Base-by-base conservation (phyloP, 2,329 filamentous ascomycete genomes). In the Monosporascus sp. region DNA sequence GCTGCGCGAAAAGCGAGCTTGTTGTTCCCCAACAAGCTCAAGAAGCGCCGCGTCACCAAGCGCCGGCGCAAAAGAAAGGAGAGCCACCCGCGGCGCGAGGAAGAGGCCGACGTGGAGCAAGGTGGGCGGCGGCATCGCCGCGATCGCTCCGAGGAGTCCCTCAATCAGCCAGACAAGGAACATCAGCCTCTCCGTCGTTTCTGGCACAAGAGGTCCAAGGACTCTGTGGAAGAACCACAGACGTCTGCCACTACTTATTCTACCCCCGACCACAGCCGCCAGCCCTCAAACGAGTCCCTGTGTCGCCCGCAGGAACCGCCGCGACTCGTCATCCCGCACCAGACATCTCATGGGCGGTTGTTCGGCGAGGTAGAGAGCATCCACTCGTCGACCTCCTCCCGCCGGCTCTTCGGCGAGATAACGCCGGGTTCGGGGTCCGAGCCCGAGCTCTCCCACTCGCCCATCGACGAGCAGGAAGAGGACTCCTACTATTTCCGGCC, bases 11-110 rank as follows among this genome's bases (percentile, higher is more conserved):
- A 66, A 55, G 67, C 67, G 40, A 69, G 66, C 53, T 24, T 68
- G 27, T 56, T 56, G 41, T 61, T 61, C 51, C 59, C 67, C 24
- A 70, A 66, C 51, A 70, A 69, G 56, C 53, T 64, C 40, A 71
- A 71, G 63, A 73, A 66, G 59, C 63, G 66, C 9, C 65, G 64
- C 53, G 56, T 69, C 55, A 69, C 69, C 46, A 74, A 73, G 63
- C 66, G 60, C 24, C 65, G 66, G 38, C 66, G 64, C 47, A 65
- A 38, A 56, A 64, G 62, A 53, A 69, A 65, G 61, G 59, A 57
- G 24, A 56, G 53, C 24, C 64, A 67, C 27, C 62, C 65, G 45
- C 61, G 57, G 17, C 57, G 51, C 34, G 59, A 64, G 22, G 63
- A 64, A 14, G 56, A 60, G 20, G 54, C 55, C 8, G 52, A 56